These are phyloP conservation scores for Plantago coronopus DNA, from an alignment of 305 asterid species.

Conservation along the genomic window DNA sequence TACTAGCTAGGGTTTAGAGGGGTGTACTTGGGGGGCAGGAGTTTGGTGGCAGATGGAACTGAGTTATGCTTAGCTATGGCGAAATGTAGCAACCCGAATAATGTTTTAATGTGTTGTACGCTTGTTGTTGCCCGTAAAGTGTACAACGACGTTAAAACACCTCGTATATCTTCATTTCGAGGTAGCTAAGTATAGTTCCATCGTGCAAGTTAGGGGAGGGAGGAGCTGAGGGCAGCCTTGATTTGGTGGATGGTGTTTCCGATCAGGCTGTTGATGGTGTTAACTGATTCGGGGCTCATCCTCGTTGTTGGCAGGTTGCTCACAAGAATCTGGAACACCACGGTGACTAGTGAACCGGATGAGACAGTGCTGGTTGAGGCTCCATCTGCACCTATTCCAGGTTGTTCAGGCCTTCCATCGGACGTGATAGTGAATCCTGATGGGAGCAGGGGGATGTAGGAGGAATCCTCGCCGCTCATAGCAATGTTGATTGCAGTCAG, in stretches of 20 bases:
- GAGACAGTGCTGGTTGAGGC: conserved; percentile 41
- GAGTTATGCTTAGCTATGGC: neutral
- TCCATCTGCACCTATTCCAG: conserved; percentile 21
- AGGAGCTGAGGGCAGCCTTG: conserved; percentile 65
- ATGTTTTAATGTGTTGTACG: neutral
- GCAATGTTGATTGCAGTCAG: conserved; percentile 71
- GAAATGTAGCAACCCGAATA: neutral
- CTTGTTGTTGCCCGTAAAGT: neutral
- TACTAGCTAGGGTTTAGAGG: neutral
- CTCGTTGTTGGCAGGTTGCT: conserved; percentile 70
- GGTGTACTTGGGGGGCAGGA: neutral
- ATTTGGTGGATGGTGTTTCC: conserved; percentile 79
- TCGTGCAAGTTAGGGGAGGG: neutral
- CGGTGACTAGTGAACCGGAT: conserved; percentile 67
- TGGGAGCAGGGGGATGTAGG: conserved; percentile 67
- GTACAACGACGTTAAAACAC: neutral
- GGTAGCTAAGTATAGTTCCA: neutral
- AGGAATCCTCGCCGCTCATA: conserved; percentile 87
- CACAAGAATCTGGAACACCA: conserved; percentile 72
- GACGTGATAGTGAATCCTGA: conserved; percentile 84
- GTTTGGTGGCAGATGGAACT: neutral
- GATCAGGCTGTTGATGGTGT: conserved; percentile 73
- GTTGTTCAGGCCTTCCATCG: conserved; percentile 47
- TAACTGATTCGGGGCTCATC: conserved; percentile 80
- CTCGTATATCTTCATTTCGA: neutral